Evolutionary conservation across 1,284 basidiomycete species (phyloP).

Genomic region (Ustilago bromivora): DNA sequence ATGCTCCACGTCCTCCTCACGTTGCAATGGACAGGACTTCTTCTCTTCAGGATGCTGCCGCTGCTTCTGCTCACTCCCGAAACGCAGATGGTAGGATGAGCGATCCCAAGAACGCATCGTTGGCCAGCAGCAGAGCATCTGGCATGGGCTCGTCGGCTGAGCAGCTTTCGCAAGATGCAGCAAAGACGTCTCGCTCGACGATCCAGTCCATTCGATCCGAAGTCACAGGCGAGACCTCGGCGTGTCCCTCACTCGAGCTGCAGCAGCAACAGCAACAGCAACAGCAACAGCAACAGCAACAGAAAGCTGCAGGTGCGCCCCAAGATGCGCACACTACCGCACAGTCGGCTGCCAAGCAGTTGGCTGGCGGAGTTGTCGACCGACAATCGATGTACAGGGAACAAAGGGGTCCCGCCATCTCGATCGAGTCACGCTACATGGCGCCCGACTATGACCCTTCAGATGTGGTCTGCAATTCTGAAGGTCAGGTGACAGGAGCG

Average conservation of each 20-base stretch:
- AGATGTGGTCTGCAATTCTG: conserved; percentile 89
- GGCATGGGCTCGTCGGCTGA: conserved; percentile 42
- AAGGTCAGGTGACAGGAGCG: conserved; percentile 90
- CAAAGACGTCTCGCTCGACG: conserved; percentile 48
- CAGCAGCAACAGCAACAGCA: conserved; percentile 10
- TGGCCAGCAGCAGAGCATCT: conserved; percentile 31
- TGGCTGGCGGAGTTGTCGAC: conserved; percentile 33
- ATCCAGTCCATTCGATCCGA: conserved; percentile 51
- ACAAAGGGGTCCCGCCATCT: conserved; percentile 25
- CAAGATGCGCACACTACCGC: conserved; percentile 44
- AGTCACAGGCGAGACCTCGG: conserved; percentile 56
- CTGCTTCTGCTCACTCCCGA: conserved; percentile 5
- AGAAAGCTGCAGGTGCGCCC: neutral
- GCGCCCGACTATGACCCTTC: conserved; percentile 72
- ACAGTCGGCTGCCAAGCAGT: conserved; percentile 37
- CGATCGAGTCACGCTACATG: conserved; percentile 47
- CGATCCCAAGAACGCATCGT: conserved; percentile 17
- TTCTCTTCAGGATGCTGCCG: conserved; percentile 19
- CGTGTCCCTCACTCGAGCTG: conserved; percentile 56
- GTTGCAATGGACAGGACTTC: conserved; percentile 22
- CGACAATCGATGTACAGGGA: conserved; percentile 47
- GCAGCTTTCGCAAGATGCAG: conserved; percentile 35
- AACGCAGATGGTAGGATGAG: conserved; percentile 1
- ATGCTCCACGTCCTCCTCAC: conserved; percentile 3
- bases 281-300: neutral